Evolutionary conservation across 2,329 filamentous ascomycete species (phyloP).

Genomic region (Shiraia sp.): DNA sequence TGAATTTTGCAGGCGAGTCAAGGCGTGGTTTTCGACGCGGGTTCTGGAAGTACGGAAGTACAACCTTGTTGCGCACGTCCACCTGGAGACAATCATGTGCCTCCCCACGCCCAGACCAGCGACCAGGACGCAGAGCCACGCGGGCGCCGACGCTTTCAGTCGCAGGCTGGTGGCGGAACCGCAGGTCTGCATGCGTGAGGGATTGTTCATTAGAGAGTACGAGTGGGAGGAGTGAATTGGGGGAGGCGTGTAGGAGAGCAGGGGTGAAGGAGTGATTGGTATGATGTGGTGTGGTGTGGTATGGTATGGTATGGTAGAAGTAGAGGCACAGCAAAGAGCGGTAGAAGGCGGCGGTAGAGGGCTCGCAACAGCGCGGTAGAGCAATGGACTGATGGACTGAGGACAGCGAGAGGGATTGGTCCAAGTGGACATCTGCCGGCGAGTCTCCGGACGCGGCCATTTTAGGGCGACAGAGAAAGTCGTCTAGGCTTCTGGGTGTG

Average conservation of each 20-base stretch:
- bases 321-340: too few relatives aligned
- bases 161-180: slow-evolving; percentile 10
- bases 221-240: not conserved
- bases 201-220: not conserved
- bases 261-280: not conserved
- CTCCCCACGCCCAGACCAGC: slow-evolving; percentile 36
- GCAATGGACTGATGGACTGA: not conserved
- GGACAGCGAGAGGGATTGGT: slow-evolving; percentile 15
- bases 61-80: slow-evolving; percentile 25
- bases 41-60: slow-evolving; percentile 39
- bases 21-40: slow-evolving; percentile 23
- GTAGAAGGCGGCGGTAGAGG: too few relatives aligned
- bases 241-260: not conserved
- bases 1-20: slow-evolving; percentile 29
- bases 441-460: slow-evolving; percentile 20
- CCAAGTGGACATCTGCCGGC: slow-evolving; percentile 26
- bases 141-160: slow-evolving; percentile 25
- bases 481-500: not conserved
- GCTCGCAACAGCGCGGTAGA: slow-evolving; percentile 20
- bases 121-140: slow-evolving; percentile 17
- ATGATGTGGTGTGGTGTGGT: too few relatives aligned
- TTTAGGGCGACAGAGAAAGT: slow-evolving; percentile 12
- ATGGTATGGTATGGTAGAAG: too few relatives aligned
- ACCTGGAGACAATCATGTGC: slow-evolving; percentile 33
- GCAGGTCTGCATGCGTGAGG: slow-evolving; percentile 11